Base-by-base conservation (phyloP, 768 basidiomycete genomes). In the Suillus hirtellus region DNA sequence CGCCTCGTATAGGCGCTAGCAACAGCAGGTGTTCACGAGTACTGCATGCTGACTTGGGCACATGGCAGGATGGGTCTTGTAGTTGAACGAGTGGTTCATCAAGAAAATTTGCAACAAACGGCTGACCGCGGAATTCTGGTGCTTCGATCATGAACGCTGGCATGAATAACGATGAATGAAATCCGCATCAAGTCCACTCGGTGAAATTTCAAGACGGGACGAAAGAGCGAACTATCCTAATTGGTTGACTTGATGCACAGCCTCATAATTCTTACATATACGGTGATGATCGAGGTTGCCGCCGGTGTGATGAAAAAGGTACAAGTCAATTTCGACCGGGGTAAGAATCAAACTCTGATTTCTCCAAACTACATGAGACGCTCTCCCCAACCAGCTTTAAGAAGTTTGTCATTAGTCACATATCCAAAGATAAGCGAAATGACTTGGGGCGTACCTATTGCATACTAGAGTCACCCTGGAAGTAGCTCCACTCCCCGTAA, bases 301-400 rank as follows among this genome's bases (percentile, higher is more conserved):
- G 55, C 24, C 56, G 56, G 56, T 27, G 27, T 27, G 56, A 58
- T 58, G 40, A 58, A 58, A 56, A 42, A 58, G 40, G 56, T 5
- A 40, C 55, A 31, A 17, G 37, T 40, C 38, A 56, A 58, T 58
- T 38, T 56, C 37, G 14, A 24, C 38, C 2, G 52, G 52, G 52
- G 52, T 34, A 53, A 19, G 35, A 53, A 53, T 53, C 52, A 53
- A 53, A 53, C 52, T 53, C 34, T 53, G 52, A 53, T 53, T 55
- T 40, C 38, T 56, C 55, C 37, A 56, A 27, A 42, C 55, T 21
- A 56, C 38, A 56, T 38, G 55, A 56, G 38, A 17, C 56, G 15
- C 55, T 27, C 9, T 40, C 40, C 56, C 27, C 35, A 12, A 7
- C n/a, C 37, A 9, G 21, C 21, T 40, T 27, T 58, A 42, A 17